phyloP scores from a whole-genome alignment of 495 filamentous ascomycete species.

The Talaromyces ruber region DNA sequence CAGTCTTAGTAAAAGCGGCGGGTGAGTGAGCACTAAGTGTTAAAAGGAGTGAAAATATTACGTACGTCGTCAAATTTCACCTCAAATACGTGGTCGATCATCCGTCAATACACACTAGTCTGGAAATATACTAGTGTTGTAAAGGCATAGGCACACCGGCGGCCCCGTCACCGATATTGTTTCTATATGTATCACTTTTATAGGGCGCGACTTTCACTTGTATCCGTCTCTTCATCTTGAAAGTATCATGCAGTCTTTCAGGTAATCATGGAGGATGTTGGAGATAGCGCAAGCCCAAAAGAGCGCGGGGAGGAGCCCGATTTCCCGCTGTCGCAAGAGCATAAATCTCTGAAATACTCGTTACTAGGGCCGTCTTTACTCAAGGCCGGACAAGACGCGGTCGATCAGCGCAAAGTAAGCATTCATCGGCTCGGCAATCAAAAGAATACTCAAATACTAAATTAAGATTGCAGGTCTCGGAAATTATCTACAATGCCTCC shows the following conservation, averaged over 20 bases:
- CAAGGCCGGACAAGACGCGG: constrained; percentile 87
- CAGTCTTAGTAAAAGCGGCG: no score
- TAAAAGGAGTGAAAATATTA: no score
- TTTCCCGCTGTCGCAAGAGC: constrained; percentile 15
- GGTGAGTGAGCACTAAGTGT: no score
- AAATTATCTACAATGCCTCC: constrained; percentile 94
- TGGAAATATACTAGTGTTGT: not conserved
- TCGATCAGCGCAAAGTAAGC: constrained; percentile 78
- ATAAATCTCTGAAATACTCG: constrained; percentile 53
- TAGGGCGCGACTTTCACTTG: not conserved
- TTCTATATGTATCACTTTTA: not conserved
- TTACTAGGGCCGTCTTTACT: constrained; percentile 90
- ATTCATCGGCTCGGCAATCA: not conserved
- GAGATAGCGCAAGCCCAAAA: constrained; percentile 17
- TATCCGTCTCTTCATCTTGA: not conserved
- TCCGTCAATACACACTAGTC: not conserved
- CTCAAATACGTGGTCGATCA: not conserved
- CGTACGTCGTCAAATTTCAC: not conserved
- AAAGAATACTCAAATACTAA: not conserved
- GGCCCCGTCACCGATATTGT: not conserved
- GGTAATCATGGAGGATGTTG: not conserved
- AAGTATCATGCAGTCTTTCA: not conserved
- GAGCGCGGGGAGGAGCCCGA: constrained; percentile 2
- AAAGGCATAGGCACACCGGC: not conserved
- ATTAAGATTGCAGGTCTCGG: constrained; percentile 56